Evolutionary conservation across 2,329 filamentous ascomycete genomes (phyloP).

Genomic region (Neospermospora avenae): DNA sequence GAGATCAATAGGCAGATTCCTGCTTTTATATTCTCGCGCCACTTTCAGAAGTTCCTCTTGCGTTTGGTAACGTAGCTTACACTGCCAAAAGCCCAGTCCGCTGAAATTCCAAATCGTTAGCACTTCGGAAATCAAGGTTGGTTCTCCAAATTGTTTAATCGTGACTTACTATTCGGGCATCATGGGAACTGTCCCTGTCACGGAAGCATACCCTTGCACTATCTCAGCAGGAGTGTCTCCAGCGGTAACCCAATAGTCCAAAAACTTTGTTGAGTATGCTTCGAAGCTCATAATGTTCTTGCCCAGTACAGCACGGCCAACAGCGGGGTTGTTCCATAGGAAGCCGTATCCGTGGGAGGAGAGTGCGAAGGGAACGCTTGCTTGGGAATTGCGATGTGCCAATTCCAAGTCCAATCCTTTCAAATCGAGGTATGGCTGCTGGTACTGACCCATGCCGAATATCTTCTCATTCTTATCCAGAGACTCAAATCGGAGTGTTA

Average conservation of each 20-base stretch:
- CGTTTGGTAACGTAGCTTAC: slow-evolving; percentile 62
- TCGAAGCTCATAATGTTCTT: slow-evolving; percentile 61
- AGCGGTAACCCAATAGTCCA: slow-evolving; percentile 65
- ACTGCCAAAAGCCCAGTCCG: slow-evolving; percentile 67
- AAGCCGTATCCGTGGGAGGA: slow-evolving; percentile 60
- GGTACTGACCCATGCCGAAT: slow-evolving; percentile 69
- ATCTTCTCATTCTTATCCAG: slow-evolving; percentile 54
- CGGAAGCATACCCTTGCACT: slow-evolving; percentile 51
- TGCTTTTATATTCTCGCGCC: slow-evolving; percentile 54
- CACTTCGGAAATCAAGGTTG: background rate
- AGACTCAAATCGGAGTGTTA: slow-evolving; percentile 58
- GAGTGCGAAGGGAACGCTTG: slow-evolving; percentile 59
- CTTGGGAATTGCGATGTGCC: slow-evolving; percentile 64
- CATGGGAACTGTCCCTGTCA: slow-evolving; percentile 58
- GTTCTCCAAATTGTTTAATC: background rate
- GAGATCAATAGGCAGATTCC: slow-evolving; percentile 56
- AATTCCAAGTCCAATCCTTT: slow-evolving; percentile 62
- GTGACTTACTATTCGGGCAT: slow-evolving; percentile 59
- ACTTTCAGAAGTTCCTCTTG: slow-evolving; percentile 62
- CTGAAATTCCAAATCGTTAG: background rate
- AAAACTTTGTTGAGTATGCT: slow-evolving; percentile 51
- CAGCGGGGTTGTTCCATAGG: slow-evolving; percentile 63
- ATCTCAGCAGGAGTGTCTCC: slow-evolving; percentile 55
- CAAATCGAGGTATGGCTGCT: slow-evolving; percentile 60
- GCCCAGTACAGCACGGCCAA: slow-evolving; percentile 59